Base-by-base conservation (phyloP, 768 basidiomycete species). In the Fomitopsis serialis region DNA sequence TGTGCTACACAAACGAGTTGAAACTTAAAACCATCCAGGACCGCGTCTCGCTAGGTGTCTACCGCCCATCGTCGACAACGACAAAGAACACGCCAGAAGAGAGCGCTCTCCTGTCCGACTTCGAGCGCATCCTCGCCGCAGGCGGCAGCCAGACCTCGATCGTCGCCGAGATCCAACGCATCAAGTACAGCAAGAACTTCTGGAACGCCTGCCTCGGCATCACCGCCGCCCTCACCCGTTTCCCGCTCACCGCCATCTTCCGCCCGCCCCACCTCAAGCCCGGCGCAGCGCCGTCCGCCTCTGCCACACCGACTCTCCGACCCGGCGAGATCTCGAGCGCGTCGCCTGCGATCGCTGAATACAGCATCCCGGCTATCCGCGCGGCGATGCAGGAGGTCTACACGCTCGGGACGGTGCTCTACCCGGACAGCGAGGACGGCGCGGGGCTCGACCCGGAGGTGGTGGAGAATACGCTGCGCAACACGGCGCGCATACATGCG, bases 101-200 rank as follows among this genome's bases (percentile, higher is more conserved):
- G 54, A 55, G 64, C 7, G 64, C 63, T 1, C 54, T 79, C 4
- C 67, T 84, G 24, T 54, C 70, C 17, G 80, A 76, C 37, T 70
- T 86, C 48, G 70, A 70, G 0, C 56, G 57, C 10, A 65, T 84
- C 10, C 65, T 86, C 3, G 62, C 68, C 48, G 61, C 64, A 9
- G 82, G 82, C 19, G 82, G 82, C 5, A 76, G 71, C 36, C 70
- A 72, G 0, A 64, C 77, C 19, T 72, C 59, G 0, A 70, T 82
- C 50, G 76, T 76, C 12, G 72, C 79, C 17, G 81, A 85, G 56
- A 80, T 85, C n/a, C 84, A 84, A 60, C 73, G 82, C 13, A 63
- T 71, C 57, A 85, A 84, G 61, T 87, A 78, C 55, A 57, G 68
- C 2, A 87, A 87, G 69, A 84, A 84, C 58, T 74, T 84, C 45